Percentiles rank a stretch among this genome's conserved stretches.
Conservation (phyloP, 2,329 filamentous ascomycete genomes). For the Fusarium denticulatum region DNA sequence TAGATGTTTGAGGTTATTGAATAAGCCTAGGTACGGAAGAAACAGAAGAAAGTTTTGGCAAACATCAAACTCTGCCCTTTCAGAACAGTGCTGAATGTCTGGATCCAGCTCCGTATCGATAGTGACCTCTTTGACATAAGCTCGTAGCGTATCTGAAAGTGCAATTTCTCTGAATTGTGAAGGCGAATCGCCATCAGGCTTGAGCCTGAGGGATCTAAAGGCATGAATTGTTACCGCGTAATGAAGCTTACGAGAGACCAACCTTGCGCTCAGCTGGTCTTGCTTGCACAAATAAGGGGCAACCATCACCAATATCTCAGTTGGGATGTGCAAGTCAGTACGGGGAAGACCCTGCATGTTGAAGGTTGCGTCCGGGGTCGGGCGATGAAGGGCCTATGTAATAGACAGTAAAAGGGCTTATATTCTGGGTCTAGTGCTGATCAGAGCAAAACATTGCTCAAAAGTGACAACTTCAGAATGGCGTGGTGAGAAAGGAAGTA, state of each 20-base stretch:
- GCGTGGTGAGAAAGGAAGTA: neutral
- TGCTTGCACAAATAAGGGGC: neutral
- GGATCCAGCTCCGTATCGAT: neutral
- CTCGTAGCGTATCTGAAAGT: neutral
- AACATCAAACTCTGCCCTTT: too few relatives aligned
- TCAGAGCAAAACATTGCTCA: neutral
- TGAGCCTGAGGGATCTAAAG: neutral
- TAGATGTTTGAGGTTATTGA: neutral
- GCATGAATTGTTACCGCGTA: constrained; percentile 26
- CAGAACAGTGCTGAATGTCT: too few relatives aligned
- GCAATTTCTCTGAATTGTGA: neutral
- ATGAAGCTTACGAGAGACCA: constrained; percentile 44
- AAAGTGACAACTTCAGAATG: neutral
- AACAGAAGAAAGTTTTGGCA: neutral
- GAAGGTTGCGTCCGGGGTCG: fast-evolving
- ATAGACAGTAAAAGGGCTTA: too few relatives aligned
- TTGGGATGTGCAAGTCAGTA: neutral
- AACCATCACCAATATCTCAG: neutral
- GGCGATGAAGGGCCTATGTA: too few relatives aligned
- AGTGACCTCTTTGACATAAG: neutral
- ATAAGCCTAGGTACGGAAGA: neutral
- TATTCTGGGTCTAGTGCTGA: neutral
- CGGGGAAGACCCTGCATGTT: neutral
- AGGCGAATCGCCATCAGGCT: neutral
- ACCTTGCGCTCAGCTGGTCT: constrained; percentile 30